A percentile compares a stretch with the other conserved stretches of the same genome.
phyloP scores from a whole-genome alignment of 2,329 filamentous ascomycete species.

The Claviceps monticola region DNA sequence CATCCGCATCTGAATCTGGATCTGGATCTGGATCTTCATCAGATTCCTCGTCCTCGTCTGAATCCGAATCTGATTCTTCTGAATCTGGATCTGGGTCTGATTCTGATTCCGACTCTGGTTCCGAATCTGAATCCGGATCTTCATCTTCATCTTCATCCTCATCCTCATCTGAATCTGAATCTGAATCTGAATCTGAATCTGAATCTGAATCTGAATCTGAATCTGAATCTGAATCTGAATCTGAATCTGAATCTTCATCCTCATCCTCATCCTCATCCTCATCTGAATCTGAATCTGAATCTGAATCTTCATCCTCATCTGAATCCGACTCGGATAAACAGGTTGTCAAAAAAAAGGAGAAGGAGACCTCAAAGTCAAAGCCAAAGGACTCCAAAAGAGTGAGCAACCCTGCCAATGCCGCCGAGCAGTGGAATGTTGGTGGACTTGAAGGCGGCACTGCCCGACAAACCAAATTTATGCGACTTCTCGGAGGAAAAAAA shows the following conservation, averaged over 20 bases:
- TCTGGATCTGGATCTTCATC: no score
- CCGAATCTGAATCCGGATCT: background rate
- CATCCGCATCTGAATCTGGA: no score
- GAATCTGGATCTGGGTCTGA: background rate
- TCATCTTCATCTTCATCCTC: no score
- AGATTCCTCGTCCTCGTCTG: no score
- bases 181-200: no score
- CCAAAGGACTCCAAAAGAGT: constrained; percentile 6
- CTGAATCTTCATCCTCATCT: background rate
- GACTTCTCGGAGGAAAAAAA: constrained; percentile 40
- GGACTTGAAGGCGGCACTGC: constrained; percentile 35
- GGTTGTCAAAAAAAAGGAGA: background rate
- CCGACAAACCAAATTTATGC: constrained; percentile 42
- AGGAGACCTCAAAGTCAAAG: background rate
- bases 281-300: background rate
- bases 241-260: no score
- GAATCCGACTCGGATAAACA: background rate
- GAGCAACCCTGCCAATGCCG: constrained; percentile 12
- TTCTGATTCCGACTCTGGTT: background rate
- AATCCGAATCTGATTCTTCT: no score
- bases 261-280: no score
- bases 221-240: background rate
- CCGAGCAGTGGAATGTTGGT: constrained; percentile 38
- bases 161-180: no score
- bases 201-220: background rate